phyloP scores from a whole-genome alignment of 768 basidiomycete species.

The Suillus subluteus region DNA sequence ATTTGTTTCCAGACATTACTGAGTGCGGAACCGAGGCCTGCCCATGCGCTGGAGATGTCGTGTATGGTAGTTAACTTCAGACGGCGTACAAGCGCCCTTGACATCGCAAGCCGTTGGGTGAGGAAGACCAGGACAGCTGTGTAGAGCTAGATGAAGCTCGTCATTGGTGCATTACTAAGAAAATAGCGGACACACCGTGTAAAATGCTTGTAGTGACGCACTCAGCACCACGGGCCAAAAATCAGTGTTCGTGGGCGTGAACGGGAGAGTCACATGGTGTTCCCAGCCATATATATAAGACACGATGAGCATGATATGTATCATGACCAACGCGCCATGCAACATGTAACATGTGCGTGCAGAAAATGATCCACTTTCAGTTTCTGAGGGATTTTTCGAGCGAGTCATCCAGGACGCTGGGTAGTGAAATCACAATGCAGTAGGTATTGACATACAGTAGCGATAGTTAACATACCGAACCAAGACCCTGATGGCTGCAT shows the following conservation, averaged over 20 bases:
- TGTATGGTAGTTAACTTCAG: not conserved
- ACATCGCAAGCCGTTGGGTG: not conserved
- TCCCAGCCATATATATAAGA: too few species aligned
- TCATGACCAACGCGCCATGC: not conserved
- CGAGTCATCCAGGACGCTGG: not conserved
- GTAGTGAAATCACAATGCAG: not conserved
- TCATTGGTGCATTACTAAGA: too few species aligned
- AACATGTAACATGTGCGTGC: not conserved
- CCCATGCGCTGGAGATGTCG: not conserved
- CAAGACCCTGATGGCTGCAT: not conserved
- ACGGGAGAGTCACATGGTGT: too few species aligned
- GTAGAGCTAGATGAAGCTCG: too few species aligned
- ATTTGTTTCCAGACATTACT: not conserved
- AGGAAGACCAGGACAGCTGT: not conserved
- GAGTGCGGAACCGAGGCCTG: not conserved
- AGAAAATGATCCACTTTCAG: not conserved
- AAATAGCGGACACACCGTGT: too few species aligned
- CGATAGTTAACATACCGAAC: not conserved
- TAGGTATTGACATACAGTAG: not conserved
- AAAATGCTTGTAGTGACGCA: too few species aligned
- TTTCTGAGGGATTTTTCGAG: not conserved
- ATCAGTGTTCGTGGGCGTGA: too few species aligned
- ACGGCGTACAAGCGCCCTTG: not conserved
- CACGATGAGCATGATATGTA: constrained; percentile 13
- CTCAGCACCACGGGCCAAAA: too few species aligned